A percentile compares a stretch with the other conserved stretches of the same genome.
Evolutionary conservation across 805 yeast genomes (phyloP).

Genomic region (Teunomyces panamensis): DNA sequence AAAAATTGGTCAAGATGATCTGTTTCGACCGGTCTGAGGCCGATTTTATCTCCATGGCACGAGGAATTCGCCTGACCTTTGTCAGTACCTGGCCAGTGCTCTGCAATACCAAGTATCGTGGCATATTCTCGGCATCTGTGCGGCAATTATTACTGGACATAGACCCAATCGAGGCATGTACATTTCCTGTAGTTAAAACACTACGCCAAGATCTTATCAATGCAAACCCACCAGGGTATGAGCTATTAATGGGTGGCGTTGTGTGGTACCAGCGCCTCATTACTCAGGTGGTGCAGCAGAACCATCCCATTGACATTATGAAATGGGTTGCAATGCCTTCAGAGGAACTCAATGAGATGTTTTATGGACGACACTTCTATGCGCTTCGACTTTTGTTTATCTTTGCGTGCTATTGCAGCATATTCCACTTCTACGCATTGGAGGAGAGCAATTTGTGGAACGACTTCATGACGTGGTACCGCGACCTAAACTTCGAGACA

Average conservation of each 20-base stretch:
- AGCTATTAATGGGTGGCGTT: constrained; percentile 7
- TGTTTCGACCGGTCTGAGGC: constrained; percentile 16
- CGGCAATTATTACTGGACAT: constrained; percentile 5
- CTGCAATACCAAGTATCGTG: background rate
- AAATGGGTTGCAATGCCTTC: constrained; percentile 21
- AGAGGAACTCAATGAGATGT: constrained; percentile 14
- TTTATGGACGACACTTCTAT: constrained; percentile 17
- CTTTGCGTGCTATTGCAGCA: constrained; percentile 16
- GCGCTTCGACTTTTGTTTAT: constrained; percentile 25
- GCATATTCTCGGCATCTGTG: background rate
- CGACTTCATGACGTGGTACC: constrained; percentile 24
- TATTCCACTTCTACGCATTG: constrained; percentile 19
- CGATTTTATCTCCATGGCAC: constrained; percentile 21
- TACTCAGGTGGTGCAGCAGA: constrained; percentile 9
- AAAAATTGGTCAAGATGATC: constrained; percentile 25
- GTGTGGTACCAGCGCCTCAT: constrained; percentile 13
- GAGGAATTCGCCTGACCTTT: constrained; percentile 13
- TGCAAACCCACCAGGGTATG: background rate
- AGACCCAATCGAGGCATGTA: constrained; percentile 4
- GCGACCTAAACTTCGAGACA: constrained; percentile 7
- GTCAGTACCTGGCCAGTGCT: background rate
- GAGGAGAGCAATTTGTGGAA: constrained; percentile 25
- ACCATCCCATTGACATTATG: constrained; percentile 31
- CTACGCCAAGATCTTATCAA: constrained; percentile 1
- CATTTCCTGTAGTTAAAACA: background rate